Evolutionary conservation across 2,329 filamentous ascomycete species (phyloP), one percentile per base, ranked within the genome.

Genomic region (Aspergillus glaucus): DNA sequence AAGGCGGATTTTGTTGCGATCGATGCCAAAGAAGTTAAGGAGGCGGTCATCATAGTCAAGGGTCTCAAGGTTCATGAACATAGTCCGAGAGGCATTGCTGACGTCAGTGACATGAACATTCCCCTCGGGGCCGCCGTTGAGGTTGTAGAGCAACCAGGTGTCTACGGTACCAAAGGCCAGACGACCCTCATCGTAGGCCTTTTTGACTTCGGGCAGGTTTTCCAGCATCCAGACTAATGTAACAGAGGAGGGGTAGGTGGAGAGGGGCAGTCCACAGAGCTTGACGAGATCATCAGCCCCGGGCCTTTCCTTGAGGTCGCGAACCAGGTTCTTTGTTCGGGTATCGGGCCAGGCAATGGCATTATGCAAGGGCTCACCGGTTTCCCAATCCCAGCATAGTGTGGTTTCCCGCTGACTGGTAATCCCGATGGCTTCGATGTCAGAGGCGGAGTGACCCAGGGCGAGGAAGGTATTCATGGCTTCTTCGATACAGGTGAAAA

Each of bases 331-430:
- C 55, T 82, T 79, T 46, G 88, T 92, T 46, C 90, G 79, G 26
- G 89, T 95, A 64, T 95, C 90, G 26, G 89, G 86, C 89, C 90
- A 95, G 41, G 89, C 90, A 52, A 95, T 86, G 50, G 89, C 89
- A 62, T 92, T 90, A 72, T 88, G 79, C 14, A 95, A 74, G 3
- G 88, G 82, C 66, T 93, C 79, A 55, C 90, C 90, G 1, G 87
- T 93, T 56, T 79, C 78, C 60, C 77, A 80, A 67, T 95, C 88
- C 89, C 89, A 95, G 22, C 90, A 84, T 1, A 95, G 76, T 1
- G 86, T 88, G 1, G 90, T 95, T 69, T 95, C 90, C 64, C 90
- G 84, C 74, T 95, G 89, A 71, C 91, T 94, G 50, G 89, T 94
- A 65, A 95, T 87, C 49, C 90, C 90, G 56, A 95, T 78, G 9